phyloP scores from a whole-genome alignment of 2,329 filamentous ascomycete genomes.

The Nemania bipapillata region DNA sequence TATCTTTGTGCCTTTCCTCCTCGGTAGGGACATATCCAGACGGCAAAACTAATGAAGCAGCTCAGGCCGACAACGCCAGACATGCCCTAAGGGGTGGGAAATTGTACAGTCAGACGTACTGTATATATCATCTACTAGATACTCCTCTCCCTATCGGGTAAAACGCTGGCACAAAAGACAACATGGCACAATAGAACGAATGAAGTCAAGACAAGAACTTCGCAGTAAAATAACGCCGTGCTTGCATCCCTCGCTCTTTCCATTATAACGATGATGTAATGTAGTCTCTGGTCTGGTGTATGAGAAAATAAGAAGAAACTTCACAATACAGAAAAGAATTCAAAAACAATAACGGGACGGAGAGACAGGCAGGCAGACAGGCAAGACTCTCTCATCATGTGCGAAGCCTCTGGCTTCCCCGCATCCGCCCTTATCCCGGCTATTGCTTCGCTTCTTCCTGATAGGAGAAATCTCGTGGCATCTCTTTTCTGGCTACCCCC shows the following conservation, averaged over 20 bases:
- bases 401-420: neutral
- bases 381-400: neutral
- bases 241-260: conserved; percentile 32
- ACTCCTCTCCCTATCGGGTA: neutral
- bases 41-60: neutral
- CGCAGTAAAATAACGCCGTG: conserved; percentile 33
- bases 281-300: conserved; percentile 16
- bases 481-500: conserved; percentile 11
- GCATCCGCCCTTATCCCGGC: neutral
- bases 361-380: neutral
- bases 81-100: neutral
- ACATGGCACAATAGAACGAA: neutral
- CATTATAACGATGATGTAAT: conserved; percentile 34
- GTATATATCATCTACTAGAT: neutral
- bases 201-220: neutral
- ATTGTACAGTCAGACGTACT: neutral
- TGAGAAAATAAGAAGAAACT: conserved; percentile 26
- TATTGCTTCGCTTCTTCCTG: conserved; percentile 17
- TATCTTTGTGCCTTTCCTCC: neutral
- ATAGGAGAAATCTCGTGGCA: conserved; percentile 8
- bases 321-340: conserved; percentile 24
- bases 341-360: conserved; percentile 7
- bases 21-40: neutral
- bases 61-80: neutral
- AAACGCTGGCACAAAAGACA: neutral